These are phyloP conservation scores for Penicillium sp. DNA, from an alignment of 2,329 filamentous ascomycete genomes.

Conservation along the genomic window DNA sequence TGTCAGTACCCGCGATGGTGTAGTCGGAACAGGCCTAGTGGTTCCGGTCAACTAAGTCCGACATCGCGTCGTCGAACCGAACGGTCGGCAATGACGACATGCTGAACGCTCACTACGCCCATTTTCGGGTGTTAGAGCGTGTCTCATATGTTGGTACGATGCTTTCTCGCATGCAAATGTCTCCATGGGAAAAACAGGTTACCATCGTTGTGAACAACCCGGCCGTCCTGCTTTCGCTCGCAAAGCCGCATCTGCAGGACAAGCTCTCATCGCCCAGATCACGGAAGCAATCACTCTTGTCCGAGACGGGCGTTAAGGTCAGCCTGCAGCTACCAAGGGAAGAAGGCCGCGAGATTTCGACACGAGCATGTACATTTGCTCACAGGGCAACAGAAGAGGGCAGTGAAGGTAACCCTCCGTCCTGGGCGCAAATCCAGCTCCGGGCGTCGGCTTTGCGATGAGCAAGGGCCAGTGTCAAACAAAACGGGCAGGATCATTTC, in stretches of 20 bases:
- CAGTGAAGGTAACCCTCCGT: neutral
- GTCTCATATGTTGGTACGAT: neutral
- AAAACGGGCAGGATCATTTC: conserved; percentile 5
- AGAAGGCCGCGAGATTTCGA: neutral
- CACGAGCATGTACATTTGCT: neutral
- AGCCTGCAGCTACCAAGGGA: neutral
- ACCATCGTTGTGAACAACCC: neutral
- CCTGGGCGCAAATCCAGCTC: conserved; percentile 4
- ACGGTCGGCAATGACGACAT: neutral
- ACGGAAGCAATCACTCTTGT: neutral
- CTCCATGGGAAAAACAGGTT: neutral
- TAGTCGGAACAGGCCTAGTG: neutral
- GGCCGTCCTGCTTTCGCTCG: neutral
- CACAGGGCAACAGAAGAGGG: neutral
- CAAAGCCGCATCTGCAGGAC: neutral
- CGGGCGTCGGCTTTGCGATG: conserved; percentile 8
- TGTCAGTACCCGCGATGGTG: neutral
- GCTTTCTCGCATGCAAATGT: neutral
- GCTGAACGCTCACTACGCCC: neutral
- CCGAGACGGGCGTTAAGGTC: neutral
- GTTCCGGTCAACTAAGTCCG: neutral
- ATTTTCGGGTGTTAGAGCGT: neutral
- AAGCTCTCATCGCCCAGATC: neutral
- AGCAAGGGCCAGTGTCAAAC: neutral
- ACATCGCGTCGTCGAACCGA: neutral